Evolutionary conservation across 768 basidiomycete genomes (phyloP), one percentile per base, ranked within the genome.

Genomic region (Russula olivacea): DNA sequence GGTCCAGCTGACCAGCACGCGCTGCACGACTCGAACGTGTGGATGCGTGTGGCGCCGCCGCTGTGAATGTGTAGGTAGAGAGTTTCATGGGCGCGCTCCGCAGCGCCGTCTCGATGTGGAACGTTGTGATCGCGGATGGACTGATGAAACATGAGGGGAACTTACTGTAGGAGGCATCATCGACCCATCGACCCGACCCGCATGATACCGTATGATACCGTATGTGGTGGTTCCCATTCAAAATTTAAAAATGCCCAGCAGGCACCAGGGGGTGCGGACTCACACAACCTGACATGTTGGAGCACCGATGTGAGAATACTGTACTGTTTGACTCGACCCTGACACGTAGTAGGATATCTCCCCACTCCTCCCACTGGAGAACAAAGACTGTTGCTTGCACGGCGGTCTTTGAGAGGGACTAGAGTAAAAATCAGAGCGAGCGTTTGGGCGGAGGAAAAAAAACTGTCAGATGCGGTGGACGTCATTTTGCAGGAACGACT

Each of bases 31-130:
- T 21, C 1, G 11, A 12, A 47, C 11, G n/a, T n/a, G 19, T 43
- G 8, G 19, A 23, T 47, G 45, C 43, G n/a, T n/a, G n/a, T n/a
- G n/a, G n/a, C n/a, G n/a, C n/a, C n/a, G n/a, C n/a, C n/a, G n/a
- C n/a, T n/a, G n/a, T n/a, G n/a, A 17, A 11, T 1, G 21, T 23
- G 21, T 11, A 15, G 4, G 14, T 5, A 25, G 2, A 3, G 23
- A 48, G 21, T 48, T 48, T 25, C 48, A 48, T 48, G 48, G 48
- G 48, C 23, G 48, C 23, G 48, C n/a, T 21, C 51, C 34, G 28
- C 62, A 59, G 34, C 55, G 34, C 28, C 41, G 32, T 4, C 57
- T 59, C 38, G 51, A 63, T 30, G 57, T 17, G 15, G 62, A 64
- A 23, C 17, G 38, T 21, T 7, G 32, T 15, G 25, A 45, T 19